phyloP scores from a whole-genome alignment of 495 filamentous ascomycete genomes.

The Penicilliopsis zonata region DNA sequence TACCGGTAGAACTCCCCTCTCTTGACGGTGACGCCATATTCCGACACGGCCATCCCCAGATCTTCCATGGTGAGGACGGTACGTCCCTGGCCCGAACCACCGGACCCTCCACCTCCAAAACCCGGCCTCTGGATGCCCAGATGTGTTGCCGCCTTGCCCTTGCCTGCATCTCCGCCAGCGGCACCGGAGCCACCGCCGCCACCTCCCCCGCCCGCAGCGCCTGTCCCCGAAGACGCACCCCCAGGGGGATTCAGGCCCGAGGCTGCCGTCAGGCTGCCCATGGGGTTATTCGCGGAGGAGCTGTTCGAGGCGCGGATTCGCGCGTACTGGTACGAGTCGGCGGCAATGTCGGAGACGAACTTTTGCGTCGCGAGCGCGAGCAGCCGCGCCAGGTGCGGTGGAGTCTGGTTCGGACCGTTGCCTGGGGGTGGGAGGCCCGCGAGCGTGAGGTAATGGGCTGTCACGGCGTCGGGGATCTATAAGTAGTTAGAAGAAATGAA shows the following conservation, averaged over 20 bases:
- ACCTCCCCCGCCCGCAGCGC: conserved; percentile 40
- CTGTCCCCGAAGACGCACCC: no score
- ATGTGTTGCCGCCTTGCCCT: conserved; percentile 54
- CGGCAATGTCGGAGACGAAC: conserved; percentile 93
- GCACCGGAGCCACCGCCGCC: conserved; percentile 41
- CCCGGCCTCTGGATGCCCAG: conserved; percentile 84
- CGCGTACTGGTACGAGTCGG: conserved; percentile 94
- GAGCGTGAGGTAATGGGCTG: conserved; percentile 92
- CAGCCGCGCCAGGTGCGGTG: conserved; percentile 78
- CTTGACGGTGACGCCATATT: conserved; percentile 96
- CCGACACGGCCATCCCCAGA: conserved; percentile 89
- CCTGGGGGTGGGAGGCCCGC: conserved; percentile 85
- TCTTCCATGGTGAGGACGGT: conserved; percentile 99
- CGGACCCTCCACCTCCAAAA: conserved; percentile 85
- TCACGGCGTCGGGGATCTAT: conserved; percentile 95
- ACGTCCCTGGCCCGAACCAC: conserved; percentile 71
- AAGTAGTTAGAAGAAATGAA: conserved; percentile 1
- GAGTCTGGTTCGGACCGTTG: conserved; percentile 66
- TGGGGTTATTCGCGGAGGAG: conserved; percentile 70
- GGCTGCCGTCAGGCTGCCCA: conserved; percentile 72
- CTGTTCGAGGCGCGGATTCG: conserved; percentile 88
- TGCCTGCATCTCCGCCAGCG: conserved; percentile 39
- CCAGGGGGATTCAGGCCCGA: conserved; percentile 56
- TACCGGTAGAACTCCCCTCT: conserved; percentile 94
- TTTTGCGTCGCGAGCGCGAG: conserved; percentile 95